Evolutionary conservation across 148 eudicot species (phyloP).

Genomic region (Mesembryanthemum crystallinum): DNA sequence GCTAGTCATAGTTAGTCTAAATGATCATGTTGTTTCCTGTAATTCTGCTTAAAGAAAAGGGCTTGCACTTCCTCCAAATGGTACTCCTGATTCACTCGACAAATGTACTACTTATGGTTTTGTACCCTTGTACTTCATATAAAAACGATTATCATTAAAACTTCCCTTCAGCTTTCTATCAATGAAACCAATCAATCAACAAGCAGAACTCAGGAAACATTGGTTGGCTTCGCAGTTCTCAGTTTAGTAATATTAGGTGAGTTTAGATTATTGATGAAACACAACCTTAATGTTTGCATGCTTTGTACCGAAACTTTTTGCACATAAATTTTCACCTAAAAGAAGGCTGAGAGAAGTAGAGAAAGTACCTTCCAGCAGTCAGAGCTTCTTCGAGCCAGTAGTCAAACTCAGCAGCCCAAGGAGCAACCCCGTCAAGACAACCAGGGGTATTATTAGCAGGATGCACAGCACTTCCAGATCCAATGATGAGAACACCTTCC

Average conservation of each 20-base stretch:
- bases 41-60: too few species aligned
- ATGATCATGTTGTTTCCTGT: too few species aligned
- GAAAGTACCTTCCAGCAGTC: conserved; percentile 49
- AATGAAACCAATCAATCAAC: neutral
- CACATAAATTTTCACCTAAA: neutral
- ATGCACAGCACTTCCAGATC: conserved; percentile 64
- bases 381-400: conserved; percentile 61
- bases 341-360: neutral
- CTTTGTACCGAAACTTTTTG: neutral
- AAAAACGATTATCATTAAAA: neutral
- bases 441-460: conserved; percentile 34
- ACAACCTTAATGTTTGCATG: neutral
- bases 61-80: too few species aligned
- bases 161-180: neutral
- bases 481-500: conserved; percentile 64
- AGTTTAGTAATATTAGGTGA: neutral
- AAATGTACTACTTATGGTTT: too few species aligned
- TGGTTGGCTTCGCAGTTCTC: too few species aligned
- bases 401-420: conserved; percentile 65
- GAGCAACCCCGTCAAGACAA: conserved; percentile 29
- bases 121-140: neutral
- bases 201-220: neutral
- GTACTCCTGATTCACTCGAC: neutral
- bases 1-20: neutral
- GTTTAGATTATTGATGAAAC: too few species aligned